Conservation (phyloP, 2,329 filamentous ascomycete genomes). For the Trichophyton schoenleinii region DNA sequence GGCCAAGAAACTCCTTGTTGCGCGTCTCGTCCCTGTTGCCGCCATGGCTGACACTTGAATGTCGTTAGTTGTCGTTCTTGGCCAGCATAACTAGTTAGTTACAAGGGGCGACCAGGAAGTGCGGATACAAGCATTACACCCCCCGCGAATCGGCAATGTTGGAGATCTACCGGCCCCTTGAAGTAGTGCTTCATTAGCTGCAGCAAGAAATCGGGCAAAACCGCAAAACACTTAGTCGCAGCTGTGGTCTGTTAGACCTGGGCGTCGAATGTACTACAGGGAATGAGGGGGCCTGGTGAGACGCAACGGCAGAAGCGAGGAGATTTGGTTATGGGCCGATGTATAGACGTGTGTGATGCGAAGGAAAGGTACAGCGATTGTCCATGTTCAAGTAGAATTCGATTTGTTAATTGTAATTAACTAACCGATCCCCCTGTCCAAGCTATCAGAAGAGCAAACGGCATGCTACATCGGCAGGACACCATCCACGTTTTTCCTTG, state of each 20-base stretch:
- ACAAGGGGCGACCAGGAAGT: neutral
- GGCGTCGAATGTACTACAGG: neutral
- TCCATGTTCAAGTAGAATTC: neutral
- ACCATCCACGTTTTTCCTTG: neutral
- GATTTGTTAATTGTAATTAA: neutral
- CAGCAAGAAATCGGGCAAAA: neutral
- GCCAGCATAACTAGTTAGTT: neutral
- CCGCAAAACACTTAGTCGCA: neutral
- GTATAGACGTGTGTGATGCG: neutral
- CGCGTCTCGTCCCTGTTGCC: neutral
- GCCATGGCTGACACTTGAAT: neutral
- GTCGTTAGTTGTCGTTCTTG: neutral
- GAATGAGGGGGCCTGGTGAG: neutral
- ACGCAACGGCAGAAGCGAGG: neutral
- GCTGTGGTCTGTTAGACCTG: neutral
- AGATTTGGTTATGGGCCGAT: neutral
- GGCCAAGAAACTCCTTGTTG: neutral
- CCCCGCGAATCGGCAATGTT: neutral
- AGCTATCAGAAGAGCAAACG: neutral
- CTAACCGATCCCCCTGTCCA: neutral
- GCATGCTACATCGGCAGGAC: neutral
- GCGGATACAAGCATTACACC: neutral
- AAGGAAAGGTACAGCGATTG: neutral
- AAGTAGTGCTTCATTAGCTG: neutral
- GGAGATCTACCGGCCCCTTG: neutral